Evolutionary conservation across 192 early-diverging fungal genomes (phyloP), one percentile per base, ranked within the genome.

Genomic region (Coemansia umbellata): DNA sequence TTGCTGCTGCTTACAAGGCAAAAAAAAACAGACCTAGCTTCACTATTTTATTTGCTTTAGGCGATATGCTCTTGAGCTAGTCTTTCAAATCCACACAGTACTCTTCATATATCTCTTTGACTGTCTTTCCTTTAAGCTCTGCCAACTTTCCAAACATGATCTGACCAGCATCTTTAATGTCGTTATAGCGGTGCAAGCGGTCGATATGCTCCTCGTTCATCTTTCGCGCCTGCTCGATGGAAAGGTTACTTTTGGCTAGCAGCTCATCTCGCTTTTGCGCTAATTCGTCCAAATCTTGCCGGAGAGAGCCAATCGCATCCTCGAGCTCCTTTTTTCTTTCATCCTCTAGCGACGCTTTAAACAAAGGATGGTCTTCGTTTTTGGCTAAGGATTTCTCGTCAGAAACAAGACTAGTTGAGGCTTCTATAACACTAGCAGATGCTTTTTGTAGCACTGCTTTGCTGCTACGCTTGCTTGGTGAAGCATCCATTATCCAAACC

Each of bases 81-180:
- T 70, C 72, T 1, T 37, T 18, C 1, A 63, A 35, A 10, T 53
- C 47, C 2, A 75, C 61, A 17, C 53, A 35, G 35, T 75, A 68
- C 14, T 67, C 65, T 8, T 31, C 28, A 47, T 75, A 68, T 1
- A 75, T 37, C 0, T 68, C 72, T 42, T 75, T 75, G 65, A 75
- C 60, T 2, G 60, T 63, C 33, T 68, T 74, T 27, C 64, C 72
- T 31, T 58, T 56, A 0, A 74, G 60, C 37, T 74, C 64, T 5
- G 72, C 72, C 23, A 74, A 57, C 53, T 74, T 74, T 19, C 72
- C 72, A 53, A 74, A 74, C 60, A 74, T 48, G 10, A 62, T 53
- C 55, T 74, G 72, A 0, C 59, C 72, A 3, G 64, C 64, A 31
- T 74, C 71, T 37, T 74, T 74, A 23, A 67, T 68, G 26, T 68